Base-by-base conservation (phyloP, 2,329 filamentous ascomycete genomes). In the Lachnellula arida region DNA sequence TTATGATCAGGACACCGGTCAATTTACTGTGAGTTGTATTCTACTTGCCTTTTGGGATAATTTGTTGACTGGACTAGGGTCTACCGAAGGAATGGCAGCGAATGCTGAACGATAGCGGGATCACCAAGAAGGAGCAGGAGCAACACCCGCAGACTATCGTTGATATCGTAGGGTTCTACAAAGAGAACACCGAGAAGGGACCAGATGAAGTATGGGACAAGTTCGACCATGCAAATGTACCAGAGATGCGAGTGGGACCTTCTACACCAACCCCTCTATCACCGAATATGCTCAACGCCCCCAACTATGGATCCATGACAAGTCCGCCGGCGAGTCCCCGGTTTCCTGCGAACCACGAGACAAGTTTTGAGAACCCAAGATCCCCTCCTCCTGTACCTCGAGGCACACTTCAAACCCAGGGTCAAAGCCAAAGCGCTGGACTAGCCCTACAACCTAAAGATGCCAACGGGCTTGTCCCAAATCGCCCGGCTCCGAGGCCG, bases 31-130 rank as follows among this genome's bases (percentile, higher is more conserved):
- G 57, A 61, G 69, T 69, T 53, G 15, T 15, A 17, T 43, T n/a
- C 37, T 46, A 42, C 22, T 28, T 40, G 34, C 25, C 12, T 6
- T 22, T 9, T 39, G 8, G 4, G 42, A 22, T 69, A 60, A 71
- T 25, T 72, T 71, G 44, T 56, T 65, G 42, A 64, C 53, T 40
- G 9, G 34, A 62, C 12, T 66, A 94, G 91, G 94, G 94, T 61
- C 81, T 99, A 28, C 94, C 94, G 17, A 95, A 94, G 73, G 94
- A 97, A 81, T 99, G 94, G 94, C 93, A 97, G 75, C 87, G 91
- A 59, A 83, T 97, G 70, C 85, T 99, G 69, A 90, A 93, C 75
- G 92, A 96, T 73, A 96, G 90, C 73, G 94, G 94, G 62, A 97
- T 99, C 67, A 89, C 92, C 28, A 91, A 96, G 75, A 92, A 94